Percentiles rank a stretch among this genome's conserved stretches.
These are phyloP conservation scores for Ogataea henricii DNA, from an alignment of 805 yeast species.

Conservation along the genomic window DNA sequence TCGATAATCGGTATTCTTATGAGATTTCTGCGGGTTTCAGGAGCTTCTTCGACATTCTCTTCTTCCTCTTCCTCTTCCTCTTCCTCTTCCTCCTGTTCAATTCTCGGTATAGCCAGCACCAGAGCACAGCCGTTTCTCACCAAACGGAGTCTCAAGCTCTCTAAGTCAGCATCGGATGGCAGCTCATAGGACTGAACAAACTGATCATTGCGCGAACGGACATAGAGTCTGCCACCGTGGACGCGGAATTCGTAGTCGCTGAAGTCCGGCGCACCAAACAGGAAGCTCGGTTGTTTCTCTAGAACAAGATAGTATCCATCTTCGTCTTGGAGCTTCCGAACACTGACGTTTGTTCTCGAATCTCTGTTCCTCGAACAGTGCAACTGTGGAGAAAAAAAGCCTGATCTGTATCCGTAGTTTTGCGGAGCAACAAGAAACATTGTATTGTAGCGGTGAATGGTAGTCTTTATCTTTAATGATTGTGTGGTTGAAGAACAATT, in stretches of 20 bases:
- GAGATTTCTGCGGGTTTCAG: slow-evolving; percentile 4
- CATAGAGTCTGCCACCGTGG: slow-evolving; percentile 16
- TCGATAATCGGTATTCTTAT: slow-evolving; percentile 13
- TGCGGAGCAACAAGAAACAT: slow-evolving; percentile 28
- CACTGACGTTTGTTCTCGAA: slow-evolving; percentile 11
- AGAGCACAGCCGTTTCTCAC: slow-evolving; percentile 26
- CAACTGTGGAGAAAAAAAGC: slow-evolving; percentile 4
- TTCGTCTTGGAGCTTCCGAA: slow-evolving; percentile 21
- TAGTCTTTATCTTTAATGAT: neutral
- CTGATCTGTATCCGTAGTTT: slow-evolving; percentile 3
- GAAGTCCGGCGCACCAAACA: slow-evolving; percentile 16
- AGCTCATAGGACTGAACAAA: slow-evolving; percentile 23
- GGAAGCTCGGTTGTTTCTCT: slow-evolving; percentile 17
- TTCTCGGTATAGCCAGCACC: slow-evolving; percentile 16
- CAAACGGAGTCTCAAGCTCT: slow-evolving; percentile 18
- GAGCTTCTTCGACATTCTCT: neutral
- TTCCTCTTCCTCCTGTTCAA: neutral
- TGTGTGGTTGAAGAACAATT: neutral
- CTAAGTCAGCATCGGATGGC: slow-evolving; percentile 28
- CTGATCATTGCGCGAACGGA: slow-evolving; percentile 26
- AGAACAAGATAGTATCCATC: slow-evolving; percentile 28
- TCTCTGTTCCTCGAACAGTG: slow-evolving; percentile 4
- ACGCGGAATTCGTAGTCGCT: slow-evolving; percentile 27
- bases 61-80: slow-evolving; percentile 4
- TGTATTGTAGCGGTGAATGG: neutral